A percentile compares a stretch with the other conserved stretches of the same genome.
These are phyloP conservation scores for Trichophyton schoenleinii DNA, from an alignment of 2,329 filamentous ascomycete genomes.

Conservation along the genomic window DNA sequence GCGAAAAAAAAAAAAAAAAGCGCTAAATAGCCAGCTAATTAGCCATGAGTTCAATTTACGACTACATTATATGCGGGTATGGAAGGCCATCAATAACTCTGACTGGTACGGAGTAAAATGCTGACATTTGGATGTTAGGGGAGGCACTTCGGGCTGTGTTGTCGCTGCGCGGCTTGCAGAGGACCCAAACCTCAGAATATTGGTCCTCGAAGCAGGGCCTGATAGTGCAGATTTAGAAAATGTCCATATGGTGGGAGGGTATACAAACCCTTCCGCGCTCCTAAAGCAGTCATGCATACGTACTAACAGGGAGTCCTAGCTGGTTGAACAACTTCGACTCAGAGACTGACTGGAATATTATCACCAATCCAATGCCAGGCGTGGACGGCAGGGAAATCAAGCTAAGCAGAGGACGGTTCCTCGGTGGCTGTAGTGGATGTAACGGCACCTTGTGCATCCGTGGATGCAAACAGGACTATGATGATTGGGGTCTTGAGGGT, in stretches of 20 bases:
- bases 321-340: constrained; percentile 25
- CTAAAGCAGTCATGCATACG: constrained; percentile 17
- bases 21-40: neutral
- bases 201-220: constrained; percentile 38
- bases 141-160: constrained; percentile 39
- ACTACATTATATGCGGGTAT: constrained; percentile 20
- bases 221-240: constrained; percentile 35
- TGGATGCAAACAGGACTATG: constrained; percentile 28
- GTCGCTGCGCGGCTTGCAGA: constrained; percentile 38
- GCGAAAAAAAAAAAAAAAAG: neutral
- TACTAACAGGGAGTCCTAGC: neutral
- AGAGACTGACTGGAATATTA: constrained; percentile 35
- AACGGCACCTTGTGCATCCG: constrained; percentile 36
- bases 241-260: constrained; percentile 36
- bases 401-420: constrained; percentile 32
- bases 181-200: constrained; percentile 29
- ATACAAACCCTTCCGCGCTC: constrained; percentile 22
- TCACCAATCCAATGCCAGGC: constrained; percentile 29
- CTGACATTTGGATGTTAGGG: constrained; percentile 19
- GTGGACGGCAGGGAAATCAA: constrained; percentile 32
- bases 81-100: neutral
- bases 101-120: neutral
- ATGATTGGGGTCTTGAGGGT: constrained; percentile 40
- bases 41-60: constrained; percentile 4
- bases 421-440: constrained; percentile 32